Evolutionary conservation across 345 rosid genomes (phyloP).

Genomic region (Boechera stricta): DNA sequence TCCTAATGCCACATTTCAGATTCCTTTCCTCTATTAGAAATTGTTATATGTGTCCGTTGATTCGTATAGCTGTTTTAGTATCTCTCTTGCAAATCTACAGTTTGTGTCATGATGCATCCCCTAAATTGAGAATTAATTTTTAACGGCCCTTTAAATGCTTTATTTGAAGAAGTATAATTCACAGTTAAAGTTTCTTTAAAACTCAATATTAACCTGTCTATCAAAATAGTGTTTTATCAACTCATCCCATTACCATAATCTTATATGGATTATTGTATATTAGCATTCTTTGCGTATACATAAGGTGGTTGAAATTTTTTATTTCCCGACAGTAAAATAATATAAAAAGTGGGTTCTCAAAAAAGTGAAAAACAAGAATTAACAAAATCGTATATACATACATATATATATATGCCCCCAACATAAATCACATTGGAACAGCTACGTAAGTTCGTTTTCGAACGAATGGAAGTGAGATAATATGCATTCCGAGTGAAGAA

Average conservation of each 20-base stretch:
- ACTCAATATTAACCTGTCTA: neutral
- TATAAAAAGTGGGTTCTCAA: no score
- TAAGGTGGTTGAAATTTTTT: no score
- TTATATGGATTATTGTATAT: neutral
- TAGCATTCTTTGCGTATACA: neutral
- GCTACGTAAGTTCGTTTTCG: no score
- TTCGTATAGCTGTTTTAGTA: constrained; percentile 34
- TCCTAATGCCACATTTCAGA: constrained; percentile 75
- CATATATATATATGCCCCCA: no score
- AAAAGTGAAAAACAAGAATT: no score
- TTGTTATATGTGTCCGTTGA: constrained; percentile 32
- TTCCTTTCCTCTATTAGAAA: constrained; percentile 64
- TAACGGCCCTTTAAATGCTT: neutral
- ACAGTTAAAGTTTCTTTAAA: neutral
- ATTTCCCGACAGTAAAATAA: no score
- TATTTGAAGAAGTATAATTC: neutral
- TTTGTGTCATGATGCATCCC: constrained; percentile 30
- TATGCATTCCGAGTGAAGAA: no score
- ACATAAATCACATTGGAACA: no score
- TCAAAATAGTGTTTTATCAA: neutral
- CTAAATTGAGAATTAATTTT: neutral
- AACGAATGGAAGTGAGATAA: no score
- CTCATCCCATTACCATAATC: constrained; percentile 5
- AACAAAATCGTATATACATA: no score
- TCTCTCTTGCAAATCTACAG: constrained; percentile 33